phyloP scores from a whole-genome alignment of 2,329 filamentous ascomycete species.

The Grosmannia penicillata region DNA sequence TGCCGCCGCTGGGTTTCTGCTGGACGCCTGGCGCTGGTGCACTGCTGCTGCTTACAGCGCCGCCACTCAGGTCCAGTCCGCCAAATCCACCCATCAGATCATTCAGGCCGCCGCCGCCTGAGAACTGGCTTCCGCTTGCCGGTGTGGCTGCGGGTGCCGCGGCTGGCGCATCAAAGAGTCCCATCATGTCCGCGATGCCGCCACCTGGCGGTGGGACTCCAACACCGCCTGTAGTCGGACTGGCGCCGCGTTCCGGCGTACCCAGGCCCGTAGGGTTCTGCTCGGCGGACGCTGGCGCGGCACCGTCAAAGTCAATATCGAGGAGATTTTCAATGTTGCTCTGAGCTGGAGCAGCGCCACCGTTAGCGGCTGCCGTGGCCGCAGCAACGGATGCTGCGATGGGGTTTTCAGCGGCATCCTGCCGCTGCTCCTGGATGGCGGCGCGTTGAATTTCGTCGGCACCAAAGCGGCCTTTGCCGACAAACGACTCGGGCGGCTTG shows the following conservation, averaged over 20 bases:
- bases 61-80: slow-evolving; percentile 57
- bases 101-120: slow-evolving; percentile 51
- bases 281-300: slow-evolving; percentile 76
- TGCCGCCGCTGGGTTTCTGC: slow-evolving; percentile 34
- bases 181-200: slow-evolving; percentile 49
- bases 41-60: slow-evolving; percentile 43
- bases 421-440: slow-evolving; percentile 88
- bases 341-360: slow-evolving; percentile 31
- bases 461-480: slow-evolving; percentile 86
- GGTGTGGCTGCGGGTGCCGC: slow-evolving; percentile 30
- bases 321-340: slow-evolving; percentile 87
- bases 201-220: slow-evolving; percentile 15
- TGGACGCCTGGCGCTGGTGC: slow-evolving; percentile 51
- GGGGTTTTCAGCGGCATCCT: slow-evolving; percentile 86
- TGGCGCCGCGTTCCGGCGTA: slow-evolving; percentile 55
- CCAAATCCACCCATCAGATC: slow-evolving; percentile 87
- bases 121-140: slow-evolving; percentile 11
- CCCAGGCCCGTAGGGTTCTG: slow-evolving; percentile 29
- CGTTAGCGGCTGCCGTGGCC: slow-evolving; percentile 30
- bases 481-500: slow-evolving; percentile 95
- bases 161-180: slow-evolving; percentile 53
- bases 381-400: slow-evolving; percentile 73
- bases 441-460: slow-evolving; percentile 89
- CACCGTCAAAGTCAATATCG: slow-evolving; percentile 59
- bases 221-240: slow-evolving; percentile 30